phyloP scores from a whole-genome alignment of 106 monocot species.

The Xerophyta viscosa region DNA sequence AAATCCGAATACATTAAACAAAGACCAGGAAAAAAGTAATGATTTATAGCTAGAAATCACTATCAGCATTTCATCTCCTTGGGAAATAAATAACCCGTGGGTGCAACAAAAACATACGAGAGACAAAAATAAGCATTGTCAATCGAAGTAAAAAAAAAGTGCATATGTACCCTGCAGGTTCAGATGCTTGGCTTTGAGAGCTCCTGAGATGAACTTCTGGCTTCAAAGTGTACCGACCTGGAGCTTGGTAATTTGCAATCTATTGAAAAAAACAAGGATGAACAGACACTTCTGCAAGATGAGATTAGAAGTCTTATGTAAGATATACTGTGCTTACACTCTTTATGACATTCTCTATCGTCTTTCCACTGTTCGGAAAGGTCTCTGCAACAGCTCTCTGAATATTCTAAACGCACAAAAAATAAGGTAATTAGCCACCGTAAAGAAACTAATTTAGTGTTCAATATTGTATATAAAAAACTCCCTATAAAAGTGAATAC shows the following conservation, averaged over 20 bases:
- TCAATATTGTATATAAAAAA: too few relatives aligned
- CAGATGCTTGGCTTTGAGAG: constrained; percentile 30
- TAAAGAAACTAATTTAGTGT: background rate
- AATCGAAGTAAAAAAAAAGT: background rate
- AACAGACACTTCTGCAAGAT: too few relatives aligned
- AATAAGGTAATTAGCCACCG: background rate
- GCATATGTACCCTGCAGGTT: constrained; percentile 59
- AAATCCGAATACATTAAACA: too few relatives aligned
- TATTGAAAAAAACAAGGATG: constrained; percentile 14
- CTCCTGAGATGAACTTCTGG: constrained; percentile 41
- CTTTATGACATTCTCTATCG: constrained; percentile 62
- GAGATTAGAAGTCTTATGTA: background rate
- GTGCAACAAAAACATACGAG: background rate
- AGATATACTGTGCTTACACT: constrained; percentile 37
- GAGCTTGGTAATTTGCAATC: constrained; percentile 71
- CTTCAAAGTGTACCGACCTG: constrained; percentile 69
- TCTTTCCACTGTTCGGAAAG: constrained; percentile 49
- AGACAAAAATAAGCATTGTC: background rate
- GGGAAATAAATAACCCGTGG: too few relatives aligned
- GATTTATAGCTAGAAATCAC: too few relatives aligned
- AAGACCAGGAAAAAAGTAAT: too few relatives aligned
- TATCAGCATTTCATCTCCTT: too few relatives aligned
- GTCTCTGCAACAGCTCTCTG: constrained; percentile 63
- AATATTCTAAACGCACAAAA: constrained; percentile 37
- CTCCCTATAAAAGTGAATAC: too few relatives aligned